Base-by-base conservation (phyloP, 768 basidiomycete species). In the Lentinus brumalis region DNA sequence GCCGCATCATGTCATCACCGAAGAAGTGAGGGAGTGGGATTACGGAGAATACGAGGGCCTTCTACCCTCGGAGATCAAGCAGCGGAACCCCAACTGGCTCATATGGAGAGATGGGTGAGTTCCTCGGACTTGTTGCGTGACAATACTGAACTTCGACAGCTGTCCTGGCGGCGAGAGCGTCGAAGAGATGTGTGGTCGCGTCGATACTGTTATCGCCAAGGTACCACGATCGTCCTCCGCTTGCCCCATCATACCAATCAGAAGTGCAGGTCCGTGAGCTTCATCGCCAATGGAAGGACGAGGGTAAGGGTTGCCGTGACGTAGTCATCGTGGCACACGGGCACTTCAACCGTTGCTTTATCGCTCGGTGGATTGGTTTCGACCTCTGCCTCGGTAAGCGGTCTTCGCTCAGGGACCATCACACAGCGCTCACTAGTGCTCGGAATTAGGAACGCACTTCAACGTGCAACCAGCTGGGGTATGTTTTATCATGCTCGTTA, bases 1-100 rank as follows among this genome's bases (percentile, higher is more conserved):
- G 39, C 88, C 88, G 2, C 60, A 81, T 59, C 85, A 88, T 68
- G 67, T 81, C 18, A 70, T 85, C 38, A 86, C 87, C 0, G 91
- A 92, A 65, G 81, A 85, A 26, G 87, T 79, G 29, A 79, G 86
- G 45, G 94, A 96, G 72, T 96, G 93, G 93, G 91, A 96, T 69
- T 96, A 96, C 70, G 87, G 96, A 10, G 85, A 91, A 8, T 97
- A 92, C 69, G 95, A 96, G 71, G 95, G 94, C 5, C 82, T 95
- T 44, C 71, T 82, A 30, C 78, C 87, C n/a, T 76, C 84, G n/a
- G 91, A 96, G 66, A 96, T 96, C 66, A 77, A 85, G 62, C 79
- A 79, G 51, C 80, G 76, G 57, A 82, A 77, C 53, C 77, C 81
- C 4, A 72, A 69, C 38, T 98, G 94, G 94, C 68, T 71, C n/a